These are phyloP conservation scores for Mycena crocata DNA, from an alignment of 768 basidiomycete genomes.

Conservation along the genomic window DNA sequence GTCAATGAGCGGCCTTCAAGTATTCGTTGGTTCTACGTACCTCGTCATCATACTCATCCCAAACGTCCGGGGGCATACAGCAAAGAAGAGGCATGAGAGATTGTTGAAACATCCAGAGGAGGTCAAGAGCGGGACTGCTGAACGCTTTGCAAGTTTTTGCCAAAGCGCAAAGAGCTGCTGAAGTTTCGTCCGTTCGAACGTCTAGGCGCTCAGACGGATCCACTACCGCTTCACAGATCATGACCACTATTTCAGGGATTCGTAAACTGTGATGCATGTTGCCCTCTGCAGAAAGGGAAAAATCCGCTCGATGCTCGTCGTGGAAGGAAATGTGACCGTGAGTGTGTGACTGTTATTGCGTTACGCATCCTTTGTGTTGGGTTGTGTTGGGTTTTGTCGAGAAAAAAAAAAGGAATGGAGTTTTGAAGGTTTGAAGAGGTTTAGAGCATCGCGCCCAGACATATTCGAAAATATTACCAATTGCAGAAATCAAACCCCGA, in stretches of 20 bases:
- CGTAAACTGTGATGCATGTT: not conserved
- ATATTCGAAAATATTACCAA: no score
- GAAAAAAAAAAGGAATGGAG: no score
- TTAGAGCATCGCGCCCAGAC: no score
- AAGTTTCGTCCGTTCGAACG: not conserved
- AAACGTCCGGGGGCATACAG: constrained; percentile 22
- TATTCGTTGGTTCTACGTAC: not conserved
- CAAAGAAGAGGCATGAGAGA: not conserved
- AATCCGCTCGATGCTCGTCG: no score
- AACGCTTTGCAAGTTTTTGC: constrained; percentile 12
- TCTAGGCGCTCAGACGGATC: no score
- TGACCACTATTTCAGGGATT: not conserved
- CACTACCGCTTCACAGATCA: not conserved
- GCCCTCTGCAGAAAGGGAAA: no score
- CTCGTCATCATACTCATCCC: constrained; percentile 5
- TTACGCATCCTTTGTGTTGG: no score
- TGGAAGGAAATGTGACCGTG: no score
- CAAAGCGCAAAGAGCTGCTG: constrained; percentile 1
- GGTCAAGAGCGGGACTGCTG: constrained; percentile 3
- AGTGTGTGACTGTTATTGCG: no score
- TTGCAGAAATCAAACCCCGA: no score
- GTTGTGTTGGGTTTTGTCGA: no score
- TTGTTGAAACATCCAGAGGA: constrained; percentile 1
- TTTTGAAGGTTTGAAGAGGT: no score
- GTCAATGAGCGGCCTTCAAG: not conserved